Conservation (phyloP, 2,329 filamentous ascomycete genomes). For the Calonectria fujianensis region DNA sequence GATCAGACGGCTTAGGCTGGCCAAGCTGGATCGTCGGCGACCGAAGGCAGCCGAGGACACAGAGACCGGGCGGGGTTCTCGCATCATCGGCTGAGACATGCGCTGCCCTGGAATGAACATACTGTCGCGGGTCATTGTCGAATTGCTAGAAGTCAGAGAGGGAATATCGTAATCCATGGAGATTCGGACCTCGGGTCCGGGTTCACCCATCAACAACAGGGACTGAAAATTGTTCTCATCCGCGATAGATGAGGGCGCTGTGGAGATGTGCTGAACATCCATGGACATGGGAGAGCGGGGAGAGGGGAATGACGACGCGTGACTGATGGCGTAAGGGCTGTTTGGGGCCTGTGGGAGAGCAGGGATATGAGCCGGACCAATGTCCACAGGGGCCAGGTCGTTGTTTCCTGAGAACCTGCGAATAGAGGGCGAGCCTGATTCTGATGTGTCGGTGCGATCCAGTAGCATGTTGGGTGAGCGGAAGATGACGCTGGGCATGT, state of each 20-base stretch:
- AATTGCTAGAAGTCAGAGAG: conserved; percentile 84
- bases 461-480: conserved; percentile 62
- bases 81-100: conserved; percentile 68
- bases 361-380: conserved; percentile 67
- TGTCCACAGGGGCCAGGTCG: conserved; percentile 71
- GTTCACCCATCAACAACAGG: conserved; percentile 80
- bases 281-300: conserved; percentile 82
- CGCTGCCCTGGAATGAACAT: conserved; percentile 67
- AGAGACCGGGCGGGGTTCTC: conserved; percentile 77
- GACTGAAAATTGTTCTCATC: conserved; percentile 84
- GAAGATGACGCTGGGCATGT: conserved; percentile 63
- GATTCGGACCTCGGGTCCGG: conserved; percentile 81
- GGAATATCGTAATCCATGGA: conserved; percentile 83
- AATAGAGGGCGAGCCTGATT: conserved; percentile 68
- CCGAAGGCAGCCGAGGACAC: conserved; percentile 78
- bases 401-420: conserved; percentile 63
- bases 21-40: conserved; percentile 84
- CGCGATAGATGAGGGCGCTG: conserved; percentile 82
- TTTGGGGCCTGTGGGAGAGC: conserved; percentile 68
- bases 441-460: conserved; percentile 59
- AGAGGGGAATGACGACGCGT: conserved; percentile 81
- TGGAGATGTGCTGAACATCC: conserved; percentile 83
- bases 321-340: conserved; percentile 79
- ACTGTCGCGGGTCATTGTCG: conserved; percentile 84
- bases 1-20: conserved; percentile 84